Conservation (phyloP, 306 rosid species). For the Comarum palustre region DNA sequence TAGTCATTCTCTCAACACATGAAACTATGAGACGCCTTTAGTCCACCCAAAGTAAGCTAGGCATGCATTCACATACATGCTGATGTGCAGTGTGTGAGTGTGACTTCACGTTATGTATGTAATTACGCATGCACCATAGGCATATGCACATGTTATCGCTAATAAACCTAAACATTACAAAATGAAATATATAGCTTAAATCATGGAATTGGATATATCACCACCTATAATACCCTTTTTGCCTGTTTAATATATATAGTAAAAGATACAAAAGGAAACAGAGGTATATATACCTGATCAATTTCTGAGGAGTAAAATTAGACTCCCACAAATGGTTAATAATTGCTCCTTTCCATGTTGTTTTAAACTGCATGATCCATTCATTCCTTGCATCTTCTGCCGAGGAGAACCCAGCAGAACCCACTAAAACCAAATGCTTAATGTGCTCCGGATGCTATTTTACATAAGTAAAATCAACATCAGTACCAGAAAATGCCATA, state of each 20-base stretch:
- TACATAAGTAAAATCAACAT: slow-evolving; percentile 26
- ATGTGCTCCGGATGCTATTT: slow-evolving; percentile 91
- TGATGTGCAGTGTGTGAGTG: neutral
- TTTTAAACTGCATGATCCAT: slow-evolving; percentile 58
- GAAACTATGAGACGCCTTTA: neutral
- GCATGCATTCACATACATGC: neutral
- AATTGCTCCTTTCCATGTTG: slow-evolving; percentile 89
- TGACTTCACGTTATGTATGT: neutral
- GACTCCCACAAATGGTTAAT: slow-evolving; percentile 91
- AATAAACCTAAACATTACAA: slow-evolving; percentile 1
- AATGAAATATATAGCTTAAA: neutral
- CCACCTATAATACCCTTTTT: neutral
- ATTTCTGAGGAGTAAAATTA: slow-evolving; percentile 79
- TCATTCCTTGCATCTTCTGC: slow-evolving; percentile 55
- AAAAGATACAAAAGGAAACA: neutral
- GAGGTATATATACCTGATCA: slow-evolving; percentile 52
- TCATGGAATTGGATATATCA: neutral
- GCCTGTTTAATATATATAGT: neutral
- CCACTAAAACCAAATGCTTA: slow-evolving; percentile 82
- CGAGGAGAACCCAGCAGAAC: slow-evolving; percentile 72
- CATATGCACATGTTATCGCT: too few relatives aligned
- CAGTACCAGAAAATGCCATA: slow-evolving; percentile 22
- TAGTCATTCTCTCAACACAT: neutral
- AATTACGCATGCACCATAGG: neutral
- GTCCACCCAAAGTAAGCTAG: too few relatives aligned